Evolutionary conservation across 2,329 filamentous ascomycete genomes (phyloP).

Genomic region (Trichoderma gracile): DNA sequence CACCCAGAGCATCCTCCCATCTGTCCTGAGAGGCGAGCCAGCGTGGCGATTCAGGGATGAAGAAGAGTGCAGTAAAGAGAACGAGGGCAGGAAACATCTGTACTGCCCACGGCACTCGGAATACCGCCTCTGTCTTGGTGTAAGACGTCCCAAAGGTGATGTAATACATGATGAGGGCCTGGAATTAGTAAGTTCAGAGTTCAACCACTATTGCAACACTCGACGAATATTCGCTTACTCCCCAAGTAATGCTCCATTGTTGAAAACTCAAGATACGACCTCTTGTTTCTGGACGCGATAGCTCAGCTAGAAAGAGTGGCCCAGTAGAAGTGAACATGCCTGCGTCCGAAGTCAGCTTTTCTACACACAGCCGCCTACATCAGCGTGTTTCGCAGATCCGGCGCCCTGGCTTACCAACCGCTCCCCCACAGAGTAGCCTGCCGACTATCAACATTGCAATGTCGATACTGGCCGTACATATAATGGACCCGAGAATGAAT

Average conservation of each 20-base stretch:
- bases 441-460: conserved; percentile 18
- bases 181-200: neutral
- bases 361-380: too few species aligned
- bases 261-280: conserved; percentile 14
- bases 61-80: neutral
- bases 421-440: conserved; percentile 12
- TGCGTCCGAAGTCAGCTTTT: neutral
- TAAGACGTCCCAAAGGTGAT: conserved; percentile 9
- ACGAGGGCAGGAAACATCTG: conserved; percentile 11
- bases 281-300: neutral
- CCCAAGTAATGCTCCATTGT: conserved; percentile 19
- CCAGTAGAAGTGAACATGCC: conserved; percentile 11
- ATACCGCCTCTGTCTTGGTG: neutral
- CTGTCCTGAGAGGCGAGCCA: conserved; percentile 15
- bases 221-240: neutral
- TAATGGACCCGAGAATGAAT: neutral
- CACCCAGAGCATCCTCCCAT: conserved; percentile 11
- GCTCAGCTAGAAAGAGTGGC: neutral
- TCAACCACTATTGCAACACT: neutral
- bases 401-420: neutral
- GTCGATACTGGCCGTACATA: conserved; percentile 15
- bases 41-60: conserved; percentile 14
- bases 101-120: conserved; percentile 9
- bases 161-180: conserved; percentile 19
- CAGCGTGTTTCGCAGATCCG: neutral